Evolutionary conservation across 352 stramenopile species (phyloP).

Genomic region (Globisporangium takayamanum): DNA sequence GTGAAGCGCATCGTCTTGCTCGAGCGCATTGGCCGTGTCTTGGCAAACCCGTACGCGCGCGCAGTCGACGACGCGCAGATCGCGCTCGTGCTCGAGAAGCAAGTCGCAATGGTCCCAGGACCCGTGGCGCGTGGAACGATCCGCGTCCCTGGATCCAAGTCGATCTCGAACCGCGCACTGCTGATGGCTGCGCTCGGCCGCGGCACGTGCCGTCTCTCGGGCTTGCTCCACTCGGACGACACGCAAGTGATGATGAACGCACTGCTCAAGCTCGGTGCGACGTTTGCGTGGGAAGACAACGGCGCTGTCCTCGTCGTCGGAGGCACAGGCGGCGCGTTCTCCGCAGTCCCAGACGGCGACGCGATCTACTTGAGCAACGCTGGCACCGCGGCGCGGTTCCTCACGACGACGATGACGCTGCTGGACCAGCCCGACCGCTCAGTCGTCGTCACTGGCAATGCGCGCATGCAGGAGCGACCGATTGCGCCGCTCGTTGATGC

Average conservation of each 20-base stretch:
- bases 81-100: slow-evolving; percentile 68
- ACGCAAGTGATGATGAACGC: slow-evolving; percentile 97
- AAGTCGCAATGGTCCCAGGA: slow-evolving; percentile 54
- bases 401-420: slow-evolving; percentile 89
- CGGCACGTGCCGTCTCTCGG: slow-evolving; percentile 75
- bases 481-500: slow-evolving; percentile 94
- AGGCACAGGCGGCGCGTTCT: slow-evolving; percentile 66
- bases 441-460: slow-evolving; percentile 90
- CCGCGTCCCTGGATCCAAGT: slow-evolving; percentile 95
- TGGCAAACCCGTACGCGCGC: slow-evolving; percentile 61
- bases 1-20: slow-evolving; percentile 82
- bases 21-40: slow-evolving; percentile 60
- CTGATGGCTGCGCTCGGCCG: slow-evolving; percentile 92
- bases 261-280: slow-evolving; percentile 87
- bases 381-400: slow-evolving; percentile 92
- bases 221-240: slow-evolving; percentile 96
- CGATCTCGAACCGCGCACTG: slow-evolving; percentile 96
- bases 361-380: slow-evolving; percentile 86
- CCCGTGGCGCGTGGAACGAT: slow-evolving; percentile 44
- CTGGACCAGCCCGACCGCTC: slow-evolving; percentile 30
- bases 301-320: slow-evolving; percentile 68
- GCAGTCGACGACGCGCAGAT: slow-evolving; percentile 72
- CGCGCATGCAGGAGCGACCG: slow-evolving; percentile 95
- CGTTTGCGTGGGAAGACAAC: slow-evolving; percentile 75
- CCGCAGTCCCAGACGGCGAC: slow-evolving; percentile 31